Evolutionary conservation across 1,284 basidiomycete genomes (phyloP).

Genomic region (Chondrostereum purpureum): DNA sequence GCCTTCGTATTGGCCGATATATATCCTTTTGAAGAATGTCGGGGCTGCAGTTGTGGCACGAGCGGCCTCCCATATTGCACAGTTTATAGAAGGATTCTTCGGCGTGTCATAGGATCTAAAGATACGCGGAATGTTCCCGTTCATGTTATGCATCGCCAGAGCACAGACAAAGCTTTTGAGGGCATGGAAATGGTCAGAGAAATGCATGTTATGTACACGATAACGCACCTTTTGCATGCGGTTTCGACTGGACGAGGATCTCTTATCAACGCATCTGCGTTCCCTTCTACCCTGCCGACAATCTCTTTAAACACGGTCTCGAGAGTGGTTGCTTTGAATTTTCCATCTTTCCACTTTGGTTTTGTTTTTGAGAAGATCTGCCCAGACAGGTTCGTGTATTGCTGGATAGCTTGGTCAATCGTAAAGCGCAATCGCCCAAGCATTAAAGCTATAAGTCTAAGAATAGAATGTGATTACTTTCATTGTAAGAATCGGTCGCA

Average conservation of each 20-base stretch:
- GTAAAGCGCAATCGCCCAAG: conserved; percentile 28
- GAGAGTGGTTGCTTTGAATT: conserved; percentile 13
- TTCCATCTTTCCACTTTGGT: conserved; percentile 11
- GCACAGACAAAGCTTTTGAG: conserved; percentile 18
- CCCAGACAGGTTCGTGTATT: conserved; percentile 20
- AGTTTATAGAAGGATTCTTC: conserved; percentile 17
- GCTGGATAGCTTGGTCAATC: conserved; percentile 22
- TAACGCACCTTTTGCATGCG: conserved; percentile 10
- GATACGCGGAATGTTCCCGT: conserved; percentile 16
- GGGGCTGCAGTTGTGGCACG: conserved; percentile 27
- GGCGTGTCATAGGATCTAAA: conserved; percentile 20
- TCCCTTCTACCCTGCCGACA: conserved; percentile 2
- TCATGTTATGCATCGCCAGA: conserved; percentile 11
- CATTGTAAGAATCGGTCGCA: neutral
- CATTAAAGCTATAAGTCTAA: conserved; percentile 30
- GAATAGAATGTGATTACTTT: neutral
- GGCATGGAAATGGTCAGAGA: neutral
- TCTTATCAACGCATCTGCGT: conserved; percentile 8
- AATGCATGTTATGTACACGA: neutral
- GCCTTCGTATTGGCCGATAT: conserved; percentile 13
- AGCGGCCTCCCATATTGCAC: conserved; percentile 26
- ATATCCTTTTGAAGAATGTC: conserved; percentile 20
- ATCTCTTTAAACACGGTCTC: conserved; percentile 17
- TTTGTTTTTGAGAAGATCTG: conserved; percentile 21
- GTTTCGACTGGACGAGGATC: neutral